Evolutionary conservation across 352 stramenopile genomes (phyloP).

Genomic region (Globisporangium yorkense): DNA sequence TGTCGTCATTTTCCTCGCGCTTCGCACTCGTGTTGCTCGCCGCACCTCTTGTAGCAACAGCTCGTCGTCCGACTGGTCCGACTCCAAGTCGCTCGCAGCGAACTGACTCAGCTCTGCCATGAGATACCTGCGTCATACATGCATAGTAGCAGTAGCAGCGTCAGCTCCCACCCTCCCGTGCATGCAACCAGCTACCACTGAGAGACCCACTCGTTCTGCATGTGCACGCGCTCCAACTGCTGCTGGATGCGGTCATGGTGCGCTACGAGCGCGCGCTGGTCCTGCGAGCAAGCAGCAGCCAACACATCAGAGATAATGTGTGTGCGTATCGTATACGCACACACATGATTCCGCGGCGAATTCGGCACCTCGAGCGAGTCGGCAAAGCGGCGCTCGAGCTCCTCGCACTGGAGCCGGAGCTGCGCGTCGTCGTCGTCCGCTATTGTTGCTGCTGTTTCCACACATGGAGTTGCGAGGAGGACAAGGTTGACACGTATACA

Average conservation of each 20-base stretch:
- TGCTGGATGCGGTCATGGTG: not conserved
- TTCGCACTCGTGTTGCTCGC: not conserved
- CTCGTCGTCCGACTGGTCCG: constrained; percentile 3
- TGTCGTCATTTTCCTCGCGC: not conserved
- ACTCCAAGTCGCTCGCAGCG: constrained; percentile 1
- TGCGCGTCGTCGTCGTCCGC: not conserved
- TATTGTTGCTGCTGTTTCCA: no score
- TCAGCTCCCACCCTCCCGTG: not conserved
- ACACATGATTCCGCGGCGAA: not conserved
- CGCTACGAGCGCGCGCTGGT: not conserved
- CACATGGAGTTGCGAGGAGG: no score
- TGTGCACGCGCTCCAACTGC: not conserved
- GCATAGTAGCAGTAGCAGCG: not conserved
- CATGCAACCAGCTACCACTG: not conserved
- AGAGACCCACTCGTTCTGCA: not conserved
- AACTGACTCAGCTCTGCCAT: constrained; percentile 2
- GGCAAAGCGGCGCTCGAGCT: not conserved
- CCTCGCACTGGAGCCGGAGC: not conserved
- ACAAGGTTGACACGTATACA: no score
- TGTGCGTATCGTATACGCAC: not conserved
- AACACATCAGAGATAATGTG: no score
- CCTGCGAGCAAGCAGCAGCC: not conserved
- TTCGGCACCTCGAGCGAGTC: not conserved
- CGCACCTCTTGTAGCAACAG: not conserved
- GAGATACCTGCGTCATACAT: not conserved